Evolutionary conservation across 129 eudicot genomes (phyloP), one percentile per base, ranked within the genome.

Genomic region (Escallonia herrerae): DNA sequence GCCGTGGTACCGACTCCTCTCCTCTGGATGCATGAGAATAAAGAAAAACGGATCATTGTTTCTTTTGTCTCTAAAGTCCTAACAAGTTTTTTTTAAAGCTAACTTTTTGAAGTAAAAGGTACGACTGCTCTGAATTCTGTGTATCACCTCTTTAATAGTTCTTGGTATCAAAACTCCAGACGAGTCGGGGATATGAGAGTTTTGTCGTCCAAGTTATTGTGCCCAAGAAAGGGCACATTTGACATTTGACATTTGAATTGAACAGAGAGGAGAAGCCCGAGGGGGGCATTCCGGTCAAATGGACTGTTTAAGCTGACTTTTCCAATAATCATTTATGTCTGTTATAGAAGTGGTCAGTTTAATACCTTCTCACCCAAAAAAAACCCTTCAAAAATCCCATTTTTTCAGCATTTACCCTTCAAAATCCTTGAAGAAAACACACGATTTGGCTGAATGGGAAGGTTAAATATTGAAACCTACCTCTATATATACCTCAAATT

Each of bases 401-500:
- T 11, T 53, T 53, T 53, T 3, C 58, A 53, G 14, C 14, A 49
- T 7, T 49, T 49, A 7, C 9, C 11, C 2, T 49, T 49, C 9
- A 49, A n/a, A 49, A 49, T n/a, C 9, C 12, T 49, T 0, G 54
- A 49, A 7, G 4, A 49, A 49, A 8, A 3, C 9, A 49, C 3
- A 49, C 54, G 0, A 3, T 49, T 49, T 49, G 9, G 11, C 3
- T 49, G 12, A 6, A 7, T 49, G 54, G 9, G 11, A 55, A 58
- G 61, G 66, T 44, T 3, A 51, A 2, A 61, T 62, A 51, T 7
- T 0, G 44, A 15, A 40, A 12, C 15, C 62, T 15, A 0, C 43
- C 54, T 43, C 62, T 77, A 77, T 81, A 81, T 48, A 81, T 81
- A 81, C 80, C 77, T 7, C 51, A 7, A 6, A 5, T 33, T 37